Evolutionary conservation across 2,329 filamentous ascomycete species (phyloP), one percentile per base, ranked within the genome.

Genomic region (Albophoma yamanashiensis): DNA sequence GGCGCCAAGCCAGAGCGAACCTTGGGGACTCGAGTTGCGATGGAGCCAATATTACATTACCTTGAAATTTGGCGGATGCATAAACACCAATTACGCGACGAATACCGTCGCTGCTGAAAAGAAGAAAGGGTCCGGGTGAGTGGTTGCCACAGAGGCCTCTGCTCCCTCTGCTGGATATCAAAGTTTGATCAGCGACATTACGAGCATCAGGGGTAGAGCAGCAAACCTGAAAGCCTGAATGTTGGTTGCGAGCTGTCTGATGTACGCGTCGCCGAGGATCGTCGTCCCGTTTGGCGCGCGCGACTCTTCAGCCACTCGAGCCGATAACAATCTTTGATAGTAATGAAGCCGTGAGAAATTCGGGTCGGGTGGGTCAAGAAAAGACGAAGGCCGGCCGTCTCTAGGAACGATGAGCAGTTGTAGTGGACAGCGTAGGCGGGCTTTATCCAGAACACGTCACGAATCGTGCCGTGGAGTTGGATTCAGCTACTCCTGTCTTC

Each of bases 1-100:
- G 34, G 47, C 47, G 57, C n/a, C 47, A 22, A 42, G 57, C 47
- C 22, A 38, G 34, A 36, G 34, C 40, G 31, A 53, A 31, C 31
- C 20, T 53, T 20, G 31, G 9, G 27, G 20, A 20, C 9, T 14
- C 17, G 22, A 45, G 39, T 47, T 17, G 34, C 45, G n/a, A 53
- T 20, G 36, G 52, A 34, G 38, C 34, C 22, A 42, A 14, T 40
- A 43, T 39, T 57, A 61, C 60, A 43, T 39, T 57, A 61, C 60
- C 60, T 61, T 61, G 43, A 61, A 61, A 47, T 39, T 59, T 40
- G 60, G 55, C 25, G 60, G 60, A 59, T 61, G 60, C 60, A 61
- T 61, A 53, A 53, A 57, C 31, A 36, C 53, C 55, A 45, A 52
- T 50, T 57, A 31, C n/a, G 60, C 57, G 60, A 57, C 52, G 53